Evolutionary conservation across 129 eudicot species (phyloP), one percentile per base, ranked within the genome.

Genomic region (Saposhnikovia divaricata): DNA sequence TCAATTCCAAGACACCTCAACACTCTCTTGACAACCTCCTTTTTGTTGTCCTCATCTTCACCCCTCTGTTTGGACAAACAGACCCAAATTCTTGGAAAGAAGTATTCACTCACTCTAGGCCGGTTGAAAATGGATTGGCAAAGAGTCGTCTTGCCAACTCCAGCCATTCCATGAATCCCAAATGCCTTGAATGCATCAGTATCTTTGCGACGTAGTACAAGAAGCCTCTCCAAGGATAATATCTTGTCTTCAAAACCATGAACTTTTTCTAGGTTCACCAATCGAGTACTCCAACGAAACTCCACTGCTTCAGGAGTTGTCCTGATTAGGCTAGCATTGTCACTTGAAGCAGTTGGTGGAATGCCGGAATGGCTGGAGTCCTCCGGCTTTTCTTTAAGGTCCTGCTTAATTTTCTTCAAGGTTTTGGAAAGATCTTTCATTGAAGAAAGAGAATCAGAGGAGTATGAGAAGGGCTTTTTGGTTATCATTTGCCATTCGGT

Each of bases 61-160:
- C 0, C 68, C 14, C 10, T 51, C 16, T 76, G 68, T 37, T 77
- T 83, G 1, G 93, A 89, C 83, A 87, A 57, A 68, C 93, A 89
- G 0, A 87, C 93, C 93, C 93, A 89, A 7, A 87, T 79, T 43
- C 89, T 81, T 10, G 88, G 89, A 44, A 46, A 75, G 63, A 85
- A 89, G 27, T 74, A 55, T 10, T 83, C 28, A 59, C 37, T 87
- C 46, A 89, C 85, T 45, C 9, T 40, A 15, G 42, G 7, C 15
- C 38, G 27, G 39, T 34, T 27, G 61, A 75, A 75, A 75, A 75
- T 75, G 23, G 61, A 75, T n/a, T 75, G 78, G 19, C 78, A 75
- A 15, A 75, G 78, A 13, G 78, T 46, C 0, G 78, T 75, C 59
- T 75, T 74, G 7, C 78, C 78, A 46, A 75, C 31, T 46, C 78